Percentiles rank a stretch among this genome's conserved stretches.
These are phyloP conservation scores for Xerocomus alliaceus DNA, from an alignment of 1,284 basidiomycete species.

Conservation along the genomic window DNA sequence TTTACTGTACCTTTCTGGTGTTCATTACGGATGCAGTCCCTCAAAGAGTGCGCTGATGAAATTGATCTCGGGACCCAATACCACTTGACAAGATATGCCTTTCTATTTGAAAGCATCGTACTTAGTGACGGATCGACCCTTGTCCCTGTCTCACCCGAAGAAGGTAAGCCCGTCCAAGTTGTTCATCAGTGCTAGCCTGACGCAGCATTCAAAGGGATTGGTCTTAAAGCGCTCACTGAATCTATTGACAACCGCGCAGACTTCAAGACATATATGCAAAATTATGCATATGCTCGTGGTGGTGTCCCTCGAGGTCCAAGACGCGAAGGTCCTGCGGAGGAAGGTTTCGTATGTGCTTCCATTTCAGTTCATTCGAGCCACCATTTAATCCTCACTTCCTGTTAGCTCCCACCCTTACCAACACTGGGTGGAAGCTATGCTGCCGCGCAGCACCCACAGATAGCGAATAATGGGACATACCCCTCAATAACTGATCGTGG, in stretches of 20 bases:
- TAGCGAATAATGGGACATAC: constrained; percentile 37
- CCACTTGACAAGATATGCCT: constrained; percentile 93
- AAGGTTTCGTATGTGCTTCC: constrained; percentile 78
- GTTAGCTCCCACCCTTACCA: constrained; percentile 67
- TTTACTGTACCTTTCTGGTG: constrained; percentile 1
- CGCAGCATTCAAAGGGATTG: constrained; percentile 54
- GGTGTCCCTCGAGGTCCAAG: constrained; percentile 70
- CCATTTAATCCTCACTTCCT: constrained; percentile 10
- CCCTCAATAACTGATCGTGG: constrained; percentile 64
- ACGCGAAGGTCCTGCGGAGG: constrained; percentile 83
- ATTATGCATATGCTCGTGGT: constrained; percentile 88
- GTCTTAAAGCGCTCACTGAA: constrained; percentile 88
- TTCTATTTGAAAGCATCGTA: constrained; percentile 90
- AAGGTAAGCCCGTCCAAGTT: constrained; percentile 44
- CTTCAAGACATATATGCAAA: constrained; percentile 97
- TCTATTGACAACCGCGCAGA: constrained; percentile 93
- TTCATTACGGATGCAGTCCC: constrained; percentile 58
- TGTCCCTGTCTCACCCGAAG: constrained; percentile 74
- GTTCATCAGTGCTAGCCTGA: constrained; percentile 18
- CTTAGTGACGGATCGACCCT: constrained; percentile 88
- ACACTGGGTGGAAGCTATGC: constrained; percentile 47
- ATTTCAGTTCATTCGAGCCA: constrained; percentile 17
- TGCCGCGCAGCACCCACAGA: constrained; percentile 33
- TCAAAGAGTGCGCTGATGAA: constrained; percentile 96
- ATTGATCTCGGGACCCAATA: constrained; percentile 97